Percentiles rank a stretch among this genome's conserved stretches.
phyloP scores from a whole-genome alignment of 257 asterid species.

The Nemophila menziesii region DNA sequence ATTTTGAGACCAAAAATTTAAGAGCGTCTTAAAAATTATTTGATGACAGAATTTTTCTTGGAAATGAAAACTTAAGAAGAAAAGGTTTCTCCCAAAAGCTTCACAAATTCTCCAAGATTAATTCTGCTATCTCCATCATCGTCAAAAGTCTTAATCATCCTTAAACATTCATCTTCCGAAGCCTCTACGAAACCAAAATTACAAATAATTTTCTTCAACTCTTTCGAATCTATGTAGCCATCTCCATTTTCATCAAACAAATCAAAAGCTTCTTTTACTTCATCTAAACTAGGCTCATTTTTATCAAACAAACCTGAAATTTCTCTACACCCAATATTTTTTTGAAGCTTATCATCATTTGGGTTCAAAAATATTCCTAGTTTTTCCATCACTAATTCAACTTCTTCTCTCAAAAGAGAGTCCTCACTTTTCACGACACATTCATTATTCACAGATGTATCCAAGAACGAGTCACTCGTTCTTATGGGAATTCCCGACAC shows the following conservation, averaged over 20 bases:
- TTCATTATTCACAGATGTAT: too few species aligned
- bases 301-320: constrained; percentile 29
- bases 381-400: constrained; percentile 25
- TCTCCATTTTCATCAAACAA: constrained; percentile 37
- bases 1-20: too few species aligned
- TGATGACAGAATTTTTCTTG: too few species aligned
- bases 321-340: constrained; percentile 1
- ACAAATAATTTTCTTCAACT: constrained; percentile 23
- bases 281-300: constrained; percentile 28
- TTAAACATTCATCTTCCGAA: constrained; percentile 20
- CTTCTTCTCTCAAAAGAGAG: constrained; percentile 10
- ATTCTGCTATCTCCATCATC: constrained; percentile 34
- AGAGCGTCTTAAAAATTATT: too few species aligned
- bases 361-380: constrained; percentile 16
- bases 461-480: too few species aligned
- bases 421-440: neutral
- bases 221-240: constrained; percentile 43
- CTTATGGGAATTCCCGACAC: neutral
- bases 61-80: neutral
- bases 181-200: constrained; percentile 23
- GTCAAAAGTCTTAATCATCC: constrained; percentile 43
- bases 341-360: constrained; percentile 1
- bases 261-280: constrained; percentile 38
- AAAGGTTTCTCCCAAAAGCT: constrained; percentile 31
- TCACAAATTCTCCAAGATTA: constrained; percentile 41